Percentiles rank a stretch among this genome's conserved stretches.
Conservation (phyloP, 805 yeast species). For the Blastobotrys robertii region DNA sequence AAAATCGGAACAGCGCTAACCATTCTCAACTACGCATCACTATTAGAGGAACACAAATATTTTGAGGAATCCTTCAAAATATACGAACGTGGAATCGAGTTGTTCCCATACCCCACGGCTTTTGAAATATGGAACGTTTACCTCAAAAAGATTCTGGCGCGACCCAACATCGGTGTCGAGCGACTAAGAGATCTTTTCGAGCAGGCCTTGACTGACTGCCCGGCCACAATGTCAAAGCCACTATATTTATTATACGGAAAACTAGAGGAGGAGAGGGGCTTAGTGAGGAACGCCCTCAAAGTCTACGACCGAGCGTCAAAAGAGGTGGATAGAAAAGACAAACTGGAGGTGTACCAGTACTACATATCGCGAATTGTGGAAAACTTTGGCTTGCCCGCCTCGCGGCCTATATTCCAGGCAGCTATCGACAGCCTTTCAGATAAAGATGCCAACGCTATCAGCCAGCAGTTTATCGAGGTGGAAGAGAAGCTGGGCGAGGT, state of each 20-base stretch:
- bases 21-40: slow-evolving; percentile 56
- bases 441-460: slow-evolving; percentile 33
- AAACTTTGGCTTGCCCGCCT: slow-evolving; percentile 32
- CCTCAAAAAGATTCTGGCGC: slow-evolving; percentile 39
- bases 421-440: slow-evolving; percentile 43
- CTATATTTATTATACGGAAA: slow-evolving; percentile 48
- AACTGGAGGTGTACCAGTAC: slow-evolving; percentile 34
- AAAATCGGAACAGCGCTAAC: slow-evolving; percentile 62
- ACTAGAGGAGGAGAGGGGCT: slow-evolving; percentile 50
- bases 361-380: slow-evolving; percentile 34
- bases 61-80: slow-evolving; percentile 45
- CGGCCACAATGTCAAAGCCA: slow-evolving; percentile 37
- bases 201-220: slow-evolving; percentile 46
- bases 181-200: slow-evolving; percentile 68
- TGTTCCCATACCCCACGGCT: slow-evolving; percentile 51
- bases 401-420: slow-evolving; percentile 41
- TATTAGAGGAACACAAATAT: slow-evolving; percentile 39
- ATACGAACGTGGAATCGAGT: slow-evolving; percentile 57
- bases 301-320: slow-evolving; percentile 36
- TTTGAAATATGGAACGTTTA: slow-evolving; percentile 69
- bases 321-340: slow-evolving; percentile 23
- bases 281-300: slow-evolving; percentile 39
- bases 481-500: slow-evolving; percentile 48
- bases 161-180: slow-evolving; percentile 32
- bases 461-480: slow-evolving; percentile 43